Evolutionary conservation across 2,329 filamentous ascomycete species (phyloP).

Genomic region (Nigrograna mackinnonii): DNA sequence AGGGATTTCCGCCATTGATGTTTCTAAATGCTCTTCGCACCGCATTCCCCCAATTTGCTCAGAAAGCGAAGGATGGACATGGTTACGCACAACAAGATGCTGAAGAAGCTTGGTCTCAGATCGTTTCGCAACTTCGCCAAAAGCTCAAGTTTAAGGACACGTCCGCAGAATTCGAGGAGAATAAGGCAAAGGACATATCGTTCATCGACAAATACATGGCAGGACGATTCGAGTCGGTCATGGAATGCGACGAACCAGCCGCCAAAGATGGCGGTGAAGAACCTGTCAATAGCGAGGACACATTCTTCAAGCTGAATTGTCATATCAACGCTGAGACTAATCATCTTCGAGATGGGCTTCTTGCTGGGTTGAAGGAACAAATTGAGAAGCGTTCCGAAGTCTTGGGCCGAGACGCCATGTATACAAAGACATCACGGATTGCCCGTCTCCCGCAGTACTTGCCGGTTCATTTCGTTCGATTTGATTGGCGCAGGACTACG

Average conservation of each 20-base stretch:
- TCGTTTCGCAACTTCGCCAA: slow-evolving; percentile 79
- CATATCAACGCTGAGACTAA: slow-evolving; percentile 89
- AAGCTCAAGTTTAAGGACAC: slow-evolving; percentile 70
- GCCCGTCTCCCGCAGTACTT: slow-evolving; percentile 91
- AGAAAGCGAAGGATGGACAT: slow-evolving; percentile 78
- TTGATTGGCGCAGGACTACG: slow-evolving; percentile 95
- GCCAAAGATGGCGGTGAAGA: slow-evolving; percentile 77
- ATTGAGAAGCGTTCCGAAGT: slow-evolving; percentile 85
- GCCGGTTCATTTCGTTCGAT: slow-evolving; percentile 95
- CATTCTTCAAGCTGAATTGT: slow-evolving; percentile 92
- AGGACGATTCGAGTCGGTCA: slow-evolving; percentile 75
- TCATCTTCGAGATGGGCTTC: slow-evolving; percentile 86
- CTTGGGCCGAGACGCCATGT: slow-evolving; percentile 77
- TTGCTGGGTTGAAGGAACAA: slow-evolving; percentile 80
- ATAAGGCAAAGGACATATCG: slow-evolving; percentile 54
- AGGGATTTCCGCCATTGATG: slow-evolving; percentile 79
- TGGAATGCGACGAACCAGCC: slow-evolving; percentile 81
- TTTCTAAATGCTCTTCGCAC: slow-evolving; percentile 81
- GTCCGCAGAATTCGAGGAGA: slow-evolving; percentile 36
- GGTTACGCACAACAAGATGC: slow-evolving; percentile 98
- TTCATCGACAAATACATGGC: slow-evolving; percentile 92
- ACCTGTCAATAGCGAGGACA: slow-evolving; percentile 67
- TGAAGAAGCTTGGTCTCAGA: slow-evolving; percentile 97
- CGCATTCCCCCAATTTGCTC: slow-evolving; percentile 89
- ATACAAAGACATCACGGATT: slow-evolving; percentile 91